Evolutionary conservation across 768 basidiomycete species (phyloP).

Genomic region (Clitopilus hobsonii): DNA sequence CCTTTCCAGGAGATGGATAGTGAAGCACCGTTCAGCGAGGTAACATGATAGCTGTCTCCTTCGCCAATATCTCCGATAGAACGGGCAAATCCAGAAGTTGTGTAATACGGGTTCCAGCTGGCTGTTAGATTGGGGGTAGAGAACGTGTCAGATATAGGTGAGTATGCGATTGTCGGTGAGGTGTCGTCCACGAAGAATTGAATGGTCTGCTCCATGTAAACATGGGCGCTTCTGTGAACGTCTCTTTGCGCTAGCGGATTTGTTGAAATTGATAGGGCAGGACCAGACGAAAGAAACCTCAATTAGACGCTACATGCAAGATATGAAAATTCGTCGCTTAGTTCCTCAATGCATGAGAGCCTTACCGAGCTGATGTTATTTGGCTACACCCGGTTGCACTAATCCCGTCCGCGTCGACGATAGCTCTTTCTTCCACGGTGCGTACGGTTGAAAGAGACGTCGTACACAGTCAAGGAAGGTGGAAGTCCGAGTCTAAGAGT

Average conservation of each 20-base stretch:
- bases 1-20: constrained; percentile 60
- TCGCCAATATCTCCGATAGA: constrained; percentile 38
- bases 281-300: background rate
- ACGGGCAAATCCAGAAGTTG: constrained; percentile 40
- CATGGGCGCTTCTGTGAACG: constrained; percentile 4
- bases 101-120: constrained; percentile 71
- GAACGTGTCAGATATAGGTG: constrained; percentile 54
- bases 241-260: background rate
- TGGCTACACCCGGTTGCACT: too few relatives aligned
- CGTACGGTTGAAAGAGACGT: too few relatives aligned
- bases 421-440: too few relatives aligned
- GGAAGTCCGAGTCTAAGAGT: background rate
- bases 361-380: background rate
- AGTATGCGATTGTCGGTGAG: constrained; percentile 59
- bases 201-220: constrained; percentile 11
- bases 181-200: constrained; percentile 50
- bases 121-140: constrained; percentile 40
- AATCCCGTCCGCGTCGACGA: too few relatives aligned
- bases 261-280: background rate
- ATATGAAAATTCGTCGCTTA: background rate
- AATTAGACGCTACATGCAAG: background rate
- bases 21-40: constrained; percentile 53
- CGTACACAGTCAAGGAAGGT: background rate
- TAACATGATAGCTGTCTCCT: constrained; percentile 60
- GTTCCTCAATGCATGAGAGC: background rate